Base-by-base conservation (phyloP, 306 rosid genomes). In the Sicyos edulis region DNA sequence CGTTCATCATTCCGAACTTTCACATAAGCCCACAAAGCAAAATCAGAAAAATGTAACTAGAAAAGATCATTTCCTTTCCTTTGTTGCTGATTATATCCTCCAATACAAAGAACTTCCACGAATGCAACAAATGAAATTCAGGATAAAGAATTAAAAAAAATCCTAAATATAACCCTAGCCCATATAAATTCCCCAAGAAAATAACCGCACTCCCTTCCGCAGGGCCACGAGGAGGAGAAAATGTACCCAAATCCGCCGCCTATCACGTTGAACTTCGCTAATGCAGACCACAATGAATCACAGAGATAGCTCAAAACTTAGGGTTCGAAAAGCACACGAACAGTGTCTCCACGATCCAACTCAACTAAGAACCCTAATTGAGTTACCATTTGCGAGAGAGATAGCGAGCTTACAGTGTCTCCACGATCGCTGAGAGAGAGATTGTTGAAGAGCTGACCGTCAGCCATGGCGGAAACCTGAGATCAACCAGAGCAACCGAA, bases 391-490 rank as follows among this genome's bases (percentile, higher is more conserved):
- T 3, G 47, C 2, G 12, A 60, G 15, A 20, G 47, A 74, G 73
- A 61, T 26, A 75, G 73, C 66, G 75, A 57, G 74, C 87, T 95
- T 45, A 95, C 99, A 5, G 97, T 86, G 88, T 95, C 99, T 53
- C 99, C 99, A 34, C 99, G 99, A 70, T 97, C 97, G 5, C 99
- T 96, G 15, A 95, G 91, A 17, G 96, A 88, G 76, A 95, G 91
- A 50, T 86, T 95, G 80, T 86, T 89, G 85, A 87, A 95, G 75
- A 80, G 87, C 74, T 87, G 99, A 45, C 95, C 97, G 76, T 95
- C 99, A 49, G 96, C 70, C 99, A 91, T 95, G 79, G 84, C 47
- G 75, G 40, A 49, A 64, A 60, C 16, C 50, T 17, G 68, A 67
- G 54, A 42, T 32, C 10, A 14, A 62, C 19, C 10, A 55, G 40